phyloP scores from a whole-genome alignment of 305 asterid species.

The Fraxinus sp. region DNA sequence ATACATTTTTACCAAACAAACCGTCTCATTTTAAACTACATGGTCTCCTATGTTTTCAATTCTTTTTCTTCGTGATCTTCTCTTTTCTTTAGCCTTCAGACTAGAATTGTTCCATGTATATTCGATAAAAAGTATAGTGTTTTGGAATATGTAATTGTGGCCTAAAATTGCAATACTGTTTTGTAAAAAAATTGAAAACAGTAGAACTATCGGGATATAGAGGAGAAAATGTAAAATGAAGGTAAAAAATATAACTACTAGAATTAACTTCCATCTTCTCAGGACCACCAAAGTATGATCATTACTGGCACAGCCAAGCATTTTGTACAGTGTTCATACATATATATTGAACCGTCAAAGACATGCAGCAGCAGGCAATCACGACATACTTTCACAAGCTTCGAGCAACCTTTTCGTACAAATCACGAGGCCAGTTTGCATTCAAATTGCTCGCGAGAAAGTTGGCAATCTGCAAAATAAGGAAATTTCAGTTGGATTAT shows the following conservation, averaged over 20 bases:
- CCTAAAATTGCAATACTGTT: not conserved
- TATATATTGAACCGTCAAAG: not conserved
- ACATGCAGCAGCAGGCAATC: not conserved
- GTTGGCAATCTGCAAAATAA: constrained; percentile 78
- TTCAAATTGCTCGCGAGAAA: constrained; percentile 82
- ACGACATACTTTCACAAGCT: constrained; percentile 42
- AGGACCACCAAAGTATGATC: not conserved
- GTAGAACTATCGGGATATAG: not conserved
- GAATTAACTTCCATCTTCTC: not conserved
- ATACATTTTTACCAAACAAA: not conserved
- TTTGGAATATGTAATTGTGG: not conserved
- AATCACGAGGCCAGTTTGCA: constrained; percentile 93
- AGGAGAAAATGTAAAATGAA: not conserved
- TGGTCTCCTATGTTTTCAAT: not conserved
- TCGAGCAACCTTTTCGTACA: constrained; percentile 82
- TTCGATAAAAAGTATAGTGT: not conserved
- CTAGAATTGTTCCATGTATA: not conserved
- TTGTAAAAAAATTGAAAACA: not conserved
- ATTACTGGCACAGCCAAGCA: not conserved
- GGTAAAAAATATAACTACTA: not conserved
- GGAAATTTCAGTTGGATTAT: not conserved
- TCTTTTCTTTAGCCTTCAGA: not conserved
- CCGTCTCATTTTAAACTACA: not conserved
- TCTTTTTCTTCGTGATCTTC: not conserved
- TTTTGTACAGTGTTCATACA: constrained; percentile 7